Conservation (phyloP, 805 yeast genomes). For the Pichia phayaonensis region DNA sequence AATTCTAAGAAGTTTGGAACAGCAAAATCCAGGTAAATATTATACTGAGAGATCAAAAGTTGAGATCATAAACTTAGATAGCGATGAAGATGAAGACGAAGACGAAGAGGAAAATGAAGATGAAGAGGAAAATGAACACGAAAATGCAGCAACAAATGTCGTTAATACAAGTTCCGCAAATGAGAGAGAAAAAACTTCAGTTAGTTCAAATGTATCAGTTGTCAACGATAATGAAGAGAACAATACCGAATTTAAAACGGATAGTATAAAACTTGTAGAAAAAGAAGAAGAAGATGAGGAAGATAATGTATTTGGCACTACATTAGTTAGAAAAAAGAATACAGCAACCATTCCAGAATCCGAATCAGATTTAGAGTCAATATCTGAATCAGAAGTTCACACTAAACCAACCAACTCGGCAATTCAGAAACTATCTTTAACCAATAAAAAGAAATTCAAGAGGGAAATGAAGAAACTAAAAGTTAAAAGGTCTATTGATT, state of each 20-base stretch:
- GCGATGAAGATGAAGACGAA: background rate
- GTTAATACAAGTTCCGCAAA: background rate
- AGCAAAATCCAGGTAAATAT: background rate
- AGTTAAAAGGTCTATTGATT: background rate
- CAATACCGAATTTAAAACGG: background rate
- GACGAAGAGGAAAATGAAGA: background rate
- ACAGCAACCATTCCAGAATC: background rate
- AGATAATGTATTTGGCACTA: background rate
- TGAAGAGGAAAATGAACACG: background rate
- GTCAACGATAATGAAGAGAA: background rate
- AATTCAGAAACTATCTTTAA: too few relatives aligned
- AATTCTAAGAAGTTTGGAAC: background rate
- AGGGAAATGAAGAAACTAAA: background rate
- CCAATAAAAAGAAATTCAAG: background rate
- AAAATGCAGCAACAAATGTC: background rate
- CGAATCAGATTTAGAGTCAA: background rate
- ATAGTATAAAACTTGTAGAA: too few relatives aligned
- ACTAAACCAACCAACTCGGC: background rate
- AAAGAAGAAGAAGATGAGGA: background rate
- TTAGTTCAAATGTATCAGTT: background rate
- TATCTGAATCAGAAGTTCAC: background rate
- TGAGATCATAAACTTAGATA: background rate
- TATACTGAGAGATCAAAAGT: background rate
- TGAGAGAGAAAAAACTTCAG: background rate
- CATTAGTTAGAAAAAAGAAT: background rate